phyloP scores from a whole-genome alignment of 2,329 filamentous ascomycete genomes.

The Fusarium torulosum region DNA sequence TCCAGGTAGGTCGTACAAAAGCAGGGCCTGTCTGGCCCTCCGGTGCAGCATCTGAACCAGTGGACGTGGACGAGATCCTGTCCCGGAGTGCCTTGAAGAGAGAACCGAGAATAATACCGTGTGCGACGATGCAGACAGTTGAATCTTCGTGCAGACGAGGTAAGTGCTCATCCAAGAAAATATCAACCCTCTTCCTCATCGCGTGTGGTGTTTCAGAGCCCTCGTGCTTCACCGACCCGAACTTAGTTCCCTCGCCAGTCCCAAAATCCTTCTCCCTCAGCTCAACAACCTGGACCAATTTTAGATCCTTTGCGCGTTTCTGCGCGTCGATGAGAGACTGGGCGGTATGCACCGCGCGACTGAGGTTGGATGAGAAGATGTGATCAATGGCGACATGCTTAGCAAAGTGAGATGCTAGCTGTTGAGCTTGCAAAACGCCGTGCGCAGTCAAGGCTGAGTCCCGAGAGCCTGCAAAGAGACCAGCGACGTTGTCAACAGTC shows the following conservation, averaged over 20 bases:
- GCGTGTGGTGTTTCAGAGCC: slow-evolving; percentile 76
- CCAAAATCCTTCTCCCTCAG: slow-evolving; percentile 83
- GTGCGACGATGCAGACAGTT: slow-evolving; percentile 71
- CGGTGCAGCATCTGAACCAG: slow-evolving; percentile 33
- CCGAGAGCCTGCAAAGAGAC: slow-evolving; percentile 81
- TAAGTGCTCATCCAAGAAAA: slow-evolving; percentile 75
- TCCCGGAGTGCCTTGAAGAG: slow-evolving; percentile 73
- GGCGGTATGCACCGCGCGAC: slow-evolving; percentile 79
- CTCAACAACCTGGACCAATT: slow-evolving; percentile 51
- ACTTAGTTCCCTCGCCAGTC: slow-evolving; percentile 74
- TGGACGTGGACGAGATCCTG: slow-evolving; percentile 57
- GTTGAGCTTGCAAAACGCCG: slow-evolving; percentile 81
- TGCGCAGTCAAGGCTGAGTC: slow-evolving; percentile 87
- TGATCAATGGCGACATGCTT: slow-evolving; percentile 61
- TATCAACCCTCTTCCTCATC: slow-evolving; percentile 73
- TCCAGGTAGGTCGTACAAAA: slow-evolving; percentile 57
- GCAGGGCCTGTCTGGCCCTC: slow-evolving; percentile 22
- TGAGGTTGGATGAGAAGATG: slow-evolving; percentile 83
- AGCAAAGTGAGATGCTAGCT: slow-evolving; percentile 74
- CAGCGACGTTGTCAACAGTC: slow-evolving; percentile 88
- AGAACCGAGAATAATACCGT: slow-evolving; percentile 82
- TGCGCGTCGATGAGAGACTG: slow-evolving; percentile 72
- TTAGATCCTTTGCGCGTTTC: slow-evolving; percentile 40
- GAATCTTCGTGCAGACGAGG: slow-evolving; percentile 57
- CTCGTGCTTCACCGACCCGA: slow-evolving; percentile 55